phyloP scores from a whole-genome alignment of 1,284 basidiomycete species.

The Moesziomyces sp. region DNA sequence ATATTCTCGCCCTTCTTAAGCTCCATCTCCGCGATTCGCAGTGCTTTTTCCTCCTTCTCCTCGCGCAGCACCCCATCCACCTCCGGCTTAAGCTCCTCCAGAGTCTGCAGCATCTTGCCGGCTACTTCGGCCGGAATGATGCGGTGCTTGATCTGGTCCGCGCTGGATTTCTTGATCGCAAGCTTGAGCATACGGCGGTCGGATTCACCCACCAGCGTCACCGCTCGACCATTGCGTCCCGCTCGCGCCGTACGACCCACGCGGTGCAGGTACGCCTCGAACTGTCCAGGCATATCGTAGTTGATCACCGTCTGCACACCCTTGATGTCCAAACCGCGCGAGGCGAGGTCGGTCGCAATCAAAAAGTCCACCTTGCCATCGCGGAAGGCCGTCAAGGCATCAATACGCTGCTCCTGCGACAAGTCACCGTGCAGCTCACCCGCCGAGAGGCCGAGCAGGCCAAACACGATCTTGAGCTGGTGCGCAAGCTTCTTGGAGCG shows the following conservation, averaged over 20 bases:
- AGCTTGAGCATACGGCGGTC: constrained; percentile 97
- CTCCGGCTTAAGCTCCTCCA: constrained; percentile 81
- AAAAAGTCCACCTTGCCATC: constrained; percentile 81
- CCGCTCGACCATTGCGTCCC: constrained; percentile 72
- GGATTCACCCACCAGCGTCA: constrained; percentile 93
- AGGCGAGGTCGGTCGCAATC: constrained; percentile 97
- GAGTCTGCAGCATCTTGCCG: constrained; percentile 76
- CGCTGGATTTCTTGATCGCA: constrained; percentile 87
- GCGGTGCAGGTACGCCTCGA: constrained; percentile 96
- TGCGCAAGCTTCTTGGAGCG: constrained; percentile 99
- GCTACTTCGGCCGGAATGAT: constrained; percentile 85
- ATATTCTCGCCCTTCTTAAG: constrained; percentile 94
- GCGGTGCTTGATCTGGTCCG: constrained; percentile 88
- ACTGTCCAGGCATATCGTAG: constrained; percentile 94
- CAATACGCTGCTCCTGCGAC: constrained; percentile 96
- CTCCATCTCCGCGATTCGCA: constrained; percentile 86
- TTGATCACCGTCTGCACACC: constrained; percentile 96
- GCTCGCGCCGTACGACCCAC: constrained; percentile 74
- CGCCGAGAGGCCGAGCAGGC: constrained; percentile 84
- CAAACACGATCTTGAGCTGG: constrained; percentile 92
- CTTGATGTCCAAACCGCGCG: constrained; percentile 97
- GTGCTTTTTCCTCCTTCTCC: constrained; percentile 92
- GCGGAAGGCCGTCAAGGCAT: constrained; percentile 84
- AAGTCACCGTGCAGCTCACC: constrained; percentile 95
- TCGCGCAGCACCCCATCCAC: constrained; percentile 85